Evolutionary conservation across 345 rosid species (phyloP).

Genomic region (Geranium brycei): DNA sequence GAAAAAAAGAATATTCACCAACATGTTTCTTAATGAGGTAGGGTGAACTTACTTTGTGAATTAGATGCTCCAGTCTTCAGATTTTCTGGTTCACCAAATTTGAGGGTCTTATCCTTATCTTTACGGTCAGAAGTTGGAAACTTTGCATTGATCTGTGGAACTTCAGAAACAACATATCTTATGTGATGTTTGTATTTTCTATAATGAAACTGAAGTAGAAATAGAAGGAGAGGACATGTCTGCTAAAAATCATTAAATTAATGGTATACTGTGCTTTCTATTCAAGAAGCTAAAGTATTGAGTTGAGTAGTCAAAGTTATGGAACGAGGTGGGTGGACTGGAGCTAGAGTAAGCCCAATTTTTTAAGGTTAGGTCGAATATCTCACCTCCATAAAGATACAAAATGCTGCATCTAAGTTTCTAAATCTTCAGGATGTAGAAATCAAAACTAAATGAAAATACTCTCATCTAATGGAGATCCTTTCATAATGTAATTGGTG

Average conservation of each 20-base stretch:
- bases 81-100: not conserved
- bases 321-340: not conserved
- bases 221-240: not conserved
- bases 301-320: not conserved
- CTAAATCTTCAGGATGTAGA: not conserved
- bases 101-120: not conserved
- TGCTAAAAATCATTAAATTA: not conserved
- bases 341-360: not conserved
- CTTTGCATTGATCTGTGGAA: not conserved
- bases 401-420: not conserved
- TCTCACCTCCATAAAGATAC: not conserved
- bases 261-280: no score
- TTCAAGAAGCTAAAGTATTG: no score
- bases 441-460: no score
- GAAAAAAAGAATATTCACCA: not conserved
- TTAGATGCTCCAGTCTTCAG: not conserved
- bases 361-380: not conserved
- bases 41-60: not conserved
- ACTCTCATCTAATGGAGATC: not conserved
- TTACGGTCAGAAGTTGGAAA: not conserved
- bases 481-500: not conserved
- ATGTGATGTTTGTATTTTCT: not conserved
- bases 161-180: not conserved
- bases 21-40: not conserved
- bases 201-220: not conserved